Percentiles rank a stretch among this genome's conserved stretches.
Evolutionary conservation across 1,284 basidiomycete genomes (phyloP).

Genomic region (Trichosporon sp.): DNA sequence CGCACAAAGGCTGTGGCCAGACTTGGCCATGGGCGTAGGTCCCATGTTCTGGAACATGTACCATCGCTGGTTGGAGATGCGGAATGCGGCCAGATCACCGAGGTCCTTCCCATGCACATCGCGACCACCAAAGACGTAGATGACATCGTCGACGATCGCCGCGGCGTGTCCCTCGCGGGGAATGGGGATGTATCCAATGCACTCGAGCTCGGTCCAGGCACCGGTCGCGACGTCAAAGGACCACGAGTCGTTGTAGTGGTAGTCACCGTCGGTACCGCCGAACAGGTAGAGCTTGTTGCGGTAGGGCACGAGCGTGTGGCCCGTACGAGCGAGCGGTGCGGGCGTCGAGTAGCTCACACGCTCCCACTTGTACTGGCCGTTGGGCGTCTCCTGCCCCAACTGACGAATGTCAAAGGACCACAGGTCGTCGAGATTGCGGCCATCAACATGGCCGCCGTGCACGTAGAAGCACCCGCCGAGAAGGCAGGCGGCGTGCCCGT

Average conservation of each 20-base stretch:
- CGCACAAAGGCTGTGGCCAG: conserved; percentile 91
- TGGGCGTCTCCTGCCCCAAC: conserved; percentile 20
- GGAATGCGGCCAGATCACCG: conserved; percentile 92
- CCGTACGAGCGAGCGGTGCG: conserved; percentile 60
- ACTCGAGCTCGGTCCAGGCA: conserved; percentile 86
- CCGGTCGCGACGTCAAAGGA: conserved; percentile 77
- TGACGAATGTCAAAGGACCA: conserved; percentile 96
- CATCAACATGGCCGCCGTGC: conserved; percentile 96
- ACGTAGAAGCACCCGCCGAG: conserved; percentile 86
- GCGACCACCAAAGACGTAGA: conserved; percentile 95
- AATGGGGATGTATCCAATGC: conserved; percentile 95
- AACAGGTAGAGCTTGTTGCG: conserved; percentile 89
- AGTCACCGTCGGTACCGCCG: conserved; percentile 95
- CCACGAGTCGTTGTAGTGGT: conserved; percentile 99
- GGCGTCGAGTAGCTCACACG: conserved; percentile 14
- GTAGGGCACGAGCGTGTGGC: conserved; percentile 82
- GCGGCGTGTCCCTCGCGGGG: conserved; percentile 96
- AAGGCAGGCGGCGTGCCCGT: conserved; percentile 95
- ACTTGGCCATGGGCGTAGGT: conserved; percentile 80
- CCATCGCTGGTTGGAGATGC: conserved; percentile 75
- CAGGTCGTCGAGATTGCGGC: conserved; percentile 89
- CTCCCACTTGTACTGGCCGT: conserved; percentile 63
- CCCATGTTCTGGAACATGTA: conserved; percentile 99
- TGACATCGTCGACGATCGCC: conserved; percentile 92
- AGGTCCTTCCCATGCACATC: conserved; percentile 97